These are phyloP conservation scores for Mycena vulgaris DNA, from an alignment of 768 basidiomycete species.

Conservation along the genomic window DNA sequence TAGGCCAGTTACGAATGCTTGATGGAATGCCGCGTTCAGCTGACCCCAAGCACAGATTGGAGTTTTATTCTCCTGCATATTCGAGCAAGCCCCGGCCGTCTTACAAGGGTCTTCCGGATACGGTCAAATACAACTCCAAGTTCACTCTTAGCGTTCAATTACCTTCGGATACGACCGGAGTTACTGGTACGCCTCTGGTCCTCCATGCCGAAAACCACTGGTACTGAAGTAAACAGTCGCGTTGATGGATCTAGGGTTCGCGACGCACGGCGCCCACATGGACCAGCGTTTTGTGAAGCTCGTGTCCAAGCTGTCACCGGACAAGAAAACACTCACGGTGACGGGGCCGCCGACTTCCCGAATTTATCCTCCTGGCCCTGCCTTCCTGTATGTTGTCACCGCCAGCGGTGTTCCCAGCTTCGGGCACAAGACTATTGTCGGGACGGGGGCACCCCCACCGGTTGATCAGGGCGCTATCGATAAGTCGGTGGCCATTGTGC, in stretches of 20 bases:
- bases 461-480: conserved; percentile 32
- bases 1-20: not conserved
- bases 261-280: conserved; percentile 42
- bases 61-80: conserved; percentile 38
- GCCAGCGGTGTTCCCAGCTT: conserved; percentile 22
- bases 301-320: conserved; percentile 4
- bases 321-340: conserved; percentile 24
- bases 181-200: conserved; percentile 17
- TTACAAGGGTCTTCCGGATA: conserved; percentile 17
- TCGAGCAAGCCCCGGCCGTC: conserved; percentile 18
- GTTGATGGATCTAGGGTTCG: conserved; percentile 48
- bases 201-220: not conserved
- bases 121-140: conserved; percentile 18
- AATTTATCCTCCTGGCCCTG: conserved; percentile 36
- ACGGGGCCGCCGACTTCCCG: conserved; percentile 21
- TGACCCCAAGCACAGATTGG: conserved; percentile 8
- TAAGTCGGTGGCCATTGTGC: conserved; percentile 15
- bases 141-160: conserved; percentile 18
- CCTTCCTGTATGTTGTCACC: conserved; percentile 28
- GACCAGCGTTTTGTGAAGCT: conserved; percentile 31
- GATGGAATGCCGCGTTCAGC: not conserved
- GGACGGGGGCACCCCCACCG: conserved; percentile 25
- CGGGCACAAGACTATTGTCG: conserved; percentile 29
- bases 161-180: not conserved
- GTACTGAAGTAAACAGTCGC: conserved; percentile 25